Evolutionary conservation across 108 stramenopile species (phyloP), one percentile per base, ranked within the genome.

Genomic region (Mayamaea pseudoterrestris): DNA sequence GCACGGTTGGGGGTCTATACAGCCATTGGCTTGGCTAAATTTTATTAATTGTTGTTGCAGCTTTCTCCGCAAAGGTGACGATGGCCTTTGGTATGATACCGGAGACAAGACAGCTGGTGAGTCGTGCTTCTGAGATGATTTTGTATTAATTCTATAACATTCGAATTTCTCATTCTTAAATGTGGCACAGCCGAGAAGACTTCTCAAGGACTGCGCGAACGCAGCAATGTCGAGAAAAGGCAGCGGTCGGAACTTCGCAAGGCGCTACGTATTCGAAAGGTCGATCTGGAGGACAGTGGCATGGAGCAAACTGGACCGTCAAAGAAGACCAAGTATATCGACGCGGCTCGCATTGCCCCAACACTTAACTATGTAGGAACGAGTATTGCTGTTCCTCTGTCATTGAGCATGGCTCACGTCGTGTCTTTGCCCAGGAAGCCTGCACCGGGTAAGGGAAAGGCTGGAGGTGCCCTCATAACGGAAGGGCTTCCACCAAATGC

Each of bases 111-210:
- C 71, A 46, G 75, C 71, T 24, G n/a, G 12, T 34, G 32, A 34
- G 32, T 12, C 11, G 32, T 12, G 8, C 8, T 12, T 34, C 32
- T 34, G 32, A 11, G 12, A 12, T 11, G 8, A 12, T 8, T 34
- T 34, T 12, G 12, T 11, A 12, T 12, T 34, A 12, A 12, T 8
- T 34, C 12, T 8, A 8, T 34, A 8, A 8, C 32, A 11, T 11
- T 12, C 12, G 32, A 12, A 34, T 8, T 34, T 12, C 32, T 11
- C 32, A 34, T 12, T 8, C 8, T 34, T 39, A 76, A 76, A 1
- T n/a, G n/a, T n/a, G n/a, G n/a, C n/a, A n/a, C n/a, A n/a, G 66
- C 71, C 16, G 75, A 77, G 35, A 85, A 85, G 60, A 78, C 79
- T 18, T 66, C 66, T 0, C 83, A 85, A 61, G 83, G 76, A 16